Base-by-base conservation (phyloP, 164 flowering plant species). In the Chimonanthus praecox region DNA sequence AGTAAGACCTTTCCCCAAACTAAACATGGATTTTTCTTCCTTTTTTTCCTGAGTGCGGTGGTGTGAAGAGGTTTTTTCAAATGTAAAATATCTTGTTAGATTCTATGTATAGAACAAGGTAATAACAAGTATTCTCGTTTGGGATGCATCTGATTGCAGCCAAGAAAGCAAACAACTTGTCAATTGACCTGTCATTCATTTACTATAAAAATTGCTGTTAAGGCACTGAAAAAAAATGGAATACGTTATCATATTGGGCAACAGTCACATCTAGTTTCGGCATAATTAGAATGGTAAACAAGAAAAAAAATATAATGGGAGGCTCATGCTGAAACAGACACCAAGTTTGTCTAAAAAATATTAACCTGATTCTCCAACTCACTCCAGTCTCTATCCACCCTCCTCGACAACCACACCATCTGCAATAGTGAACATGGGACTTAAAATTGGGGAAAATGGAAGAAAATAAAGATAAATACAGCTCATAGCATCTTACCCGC, bases 341-440 rank as follows among this genome's bases (percentile, higher is more conserved):
- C n/a, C 16, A n/a, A 6, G 15, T 10, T 13, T n/a, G 16, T 11
- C 16, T 13, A 13, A 10, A 11, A 54, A 11, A 54, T 15, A 54
- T 49, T 49, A 49, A 49, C 16, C 60, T 54, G 4, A 13, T 54
- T 54, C 60, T n/a, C 11, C 0, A 2, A 54, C 11, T n/a, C 60
- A 54, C 47, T 20, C 74, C 21, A 63, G 58, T 11, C 47, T 47
- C 6, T 15, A 20, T n/a, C 15, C 71, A 15, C 80, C 73, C 7
- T 80, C 85, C 82, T 78, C 92, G 66, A 77, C 71, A 71, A 87
- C 79, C 78, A 88, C 79, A 77, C 97, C 92, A 77, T 83, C 97
- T 91, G 88, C 82, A 83, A 73, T 60, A 69, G 64, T 75, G 64
- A 46, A 18, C 7, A 64, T n/a, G 44, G 5, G 3, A 51, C 68